Evolutionary conservation across 495 filamentous ascomycete species (phyloP), one percentile per base, ranked within the genome.

Genomic region (Penicillium bovifimosum): DNA sequence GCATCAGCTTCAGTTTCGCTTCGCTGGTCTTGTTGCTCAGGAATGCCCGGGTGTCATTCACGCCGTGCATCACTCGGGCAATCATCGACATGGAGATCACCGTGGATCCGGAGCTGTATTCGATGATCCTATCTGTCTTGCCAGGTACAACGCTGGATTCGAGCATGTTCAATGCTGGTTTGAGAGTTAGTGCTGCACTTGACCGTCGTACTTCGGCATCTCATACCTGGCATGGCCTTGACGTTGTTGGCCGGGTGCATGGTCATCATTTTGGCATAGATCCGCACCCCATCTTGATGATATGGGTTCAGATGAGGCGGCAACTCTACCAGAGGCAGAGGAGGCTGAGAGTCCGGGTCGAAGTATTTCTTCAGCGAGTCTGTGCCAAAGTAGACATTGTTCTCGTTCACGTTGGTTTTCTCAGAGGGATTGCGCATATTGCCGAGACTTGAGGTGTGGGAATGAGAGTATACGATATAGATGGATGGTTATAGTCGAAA

Each of bases 201-300:
- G 10, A 20, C 33, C 5, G 31, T 20, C 27, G n/a, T 6, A 18
- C 2, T n/a, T 17, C 20, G 7, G 9, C n/a, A 14, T 13, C 7
- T 55, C 70, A 9, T 71, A 81, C 80, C 81, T 59, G 81, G 81
- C 62, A 85, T 71, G 5, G 78, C 76, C 51, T 85, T 85, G 58
- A 85, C 81, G 55, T 84, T 85, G 48, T 84, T 79, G 32, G 80
- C 80, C 14, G 81, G 81, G 52, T 80, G 76, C 67, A 75, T 73
- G 14, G 77, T 81, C 72, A 85, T 74, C 78, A 85, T 77, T 66
- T 85, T 85, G 11, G 80, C 80, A 56, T 80, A 85, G 44, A 85
- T 81, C 14, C 80, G 73, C 9, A 85, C 78, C 4, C 77, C 78
- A 77, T 85, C 79, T 24, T 72, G 28, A 26, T 71, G 62, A 42